phyloP scores from a whole-genome alignment of 345 rosid species.

The Syzygium aqueum region DNA sequence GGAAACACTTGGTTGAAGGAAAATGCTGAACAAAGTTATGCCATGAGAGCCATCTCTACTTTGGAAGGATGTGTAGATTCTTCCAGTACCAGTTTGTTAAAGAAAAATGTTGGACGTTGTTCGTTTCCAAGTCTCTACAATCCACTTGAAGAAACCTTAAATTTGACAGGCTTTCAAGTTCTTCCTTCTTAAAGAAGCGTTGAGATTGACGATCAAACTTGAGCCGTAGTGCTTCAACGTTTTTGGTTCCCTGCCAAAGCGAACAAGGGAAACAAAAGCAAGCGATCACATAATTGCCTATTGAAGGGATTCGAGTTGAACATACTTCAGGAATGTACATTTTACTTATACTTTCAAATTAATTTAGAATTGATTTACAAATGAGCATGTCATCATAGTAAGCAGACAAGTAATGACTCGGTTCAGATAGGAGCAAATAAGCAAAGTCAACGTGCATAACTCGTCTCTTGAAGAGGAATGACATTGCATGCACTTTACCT shows the following conservation, averaged over 20 bases:
- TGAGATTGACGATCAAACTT: neutral
- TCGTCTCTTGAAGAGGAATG: neutral
- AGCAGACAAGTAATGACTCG: neutral
- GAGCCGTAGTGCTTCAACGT: neutral
- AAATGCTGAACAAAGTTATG: no score
- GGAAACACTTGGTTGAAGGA: neutral
- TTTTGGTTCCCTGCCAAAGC: neutral
- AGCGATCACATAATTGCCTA: neutral
- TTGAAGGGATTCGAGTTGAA: neutral
- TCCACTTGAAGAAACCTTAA: neutral
- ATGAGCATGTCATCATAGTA: neutral
- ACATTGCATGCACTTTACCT: neutral
- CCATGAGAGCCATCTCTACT: no score
- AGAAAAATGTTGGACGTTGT: neutral
- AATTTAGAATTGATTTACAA: neutral
- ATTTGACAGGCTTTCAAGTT: neutral
- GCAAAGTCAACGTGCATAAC: neutral
- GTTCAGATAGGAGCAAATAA: neutral
- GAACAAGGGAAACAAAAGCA: neutral
- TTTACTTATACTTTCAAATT: accelerated
- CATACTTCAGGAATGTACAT: neutral
- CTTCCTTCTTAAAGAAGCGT: neutral
- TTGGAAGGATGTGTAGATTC: no score
- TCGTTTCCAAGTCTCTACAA: neutral
- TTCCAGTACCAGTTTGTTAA: no score